Evolutionary conservation across 2,329 filamentous ascomycete genomes (phyloP), one percentile per base, ranked within the genome.

Genomic region (Tricladium varicosporioides): DNA sequence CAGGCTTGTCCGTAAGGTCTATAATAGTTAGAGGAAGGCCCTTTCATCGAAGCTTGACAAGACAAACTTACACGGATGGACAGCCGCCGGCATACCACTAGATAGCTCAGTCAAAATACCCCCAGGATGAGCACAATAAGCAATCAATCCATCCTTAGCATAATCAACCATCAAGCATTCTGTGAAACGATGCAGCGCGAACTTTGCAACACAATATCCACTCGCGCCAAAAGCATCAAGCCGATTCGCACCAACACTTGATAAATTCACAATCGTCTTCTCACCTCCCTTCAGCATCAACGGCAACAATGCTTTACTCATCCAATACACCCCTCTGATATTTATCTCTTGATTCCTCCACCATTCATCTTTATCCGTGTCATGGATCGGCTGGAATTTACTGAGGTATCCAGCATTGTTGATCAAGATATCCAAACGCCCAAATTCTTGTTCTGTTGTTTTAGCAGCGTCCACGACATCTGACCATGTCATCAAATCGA

Each of bases 161-260:
- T 81, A 77, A 47, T 83, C 81, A 0, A 67, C 67, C 42, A 73
- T 70, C 8, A 80, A 59, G 59, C 75, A 78, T 63, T 84, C 80
- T 1, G 75, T 78, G 46, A 84, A 72, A 10, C 78, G 71, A 14
- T 76, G 63, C 33, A 81, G 54, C 5, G 79, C 80, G 42, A 80
- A 70, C 64, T 84, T 84, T 19, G 72, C 71, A 1, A 73, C 73
- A 53, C 74, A 70, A 56, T 84, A 84, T 3, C 71, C 72, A 18
- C 74, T 75, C 1, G 67, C 67, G n/a, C 77, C 74, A 27, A 27
- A 27, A 0, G 63, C 62, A 2, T 63, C 58, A 15, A 74, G 64
- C 52, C 72, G 58, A 54, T 73, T 70, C 0, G 71, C 76, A 4
- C 73, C 80, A 1, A 77, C 71, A 42, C 75, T 78, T 2, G 69